Evolutionary conservation across 140 eudicot species (phyloP).

Genomic region (Anethum foeniculum): DNA sequence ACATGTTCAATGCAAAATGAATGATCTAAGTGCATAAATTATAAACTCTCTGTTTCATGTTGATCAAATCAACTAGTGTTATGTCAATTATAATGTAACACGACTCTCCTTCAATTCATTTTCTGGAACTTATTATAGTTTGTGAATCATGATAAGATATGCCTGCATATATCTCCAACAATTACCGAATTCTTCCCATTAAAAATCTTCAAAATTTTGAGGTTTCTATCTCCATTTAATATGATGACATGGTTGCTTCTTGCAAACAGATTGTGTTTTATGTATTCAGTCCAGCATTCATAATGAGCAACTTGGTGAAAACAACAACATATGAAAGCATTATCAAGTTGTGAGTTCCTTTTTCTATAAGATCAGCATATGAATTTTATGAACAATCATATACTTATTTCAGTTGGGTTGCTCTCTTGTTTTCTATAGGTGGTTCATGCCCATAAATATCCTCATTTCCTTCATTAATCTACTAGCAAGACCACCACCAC

Average conservation of each 20-base stretch:
- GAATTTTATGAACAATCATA: not conserved
- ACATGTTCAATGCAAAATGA: not conserved
- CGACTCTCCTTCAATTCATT: no score
- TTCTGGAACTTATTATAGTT: no score
- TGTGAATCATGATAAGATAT: no score
- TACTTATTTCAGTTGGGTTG: not conserved
- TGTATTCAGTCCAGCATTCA: conserved; percentile 82
- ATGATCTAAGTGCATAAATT: no score
- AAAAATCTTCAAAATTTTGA: no score
- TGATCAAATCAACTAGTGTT: no score
- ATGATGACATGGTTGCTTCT: not conserved
- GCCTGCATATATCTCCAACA: no score
- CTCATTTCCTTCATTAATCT: conserved; percentile 32
- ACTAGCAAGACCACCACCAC: conserved; percentile 31
- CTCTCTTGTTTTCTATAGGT: conserved; percentile 23
- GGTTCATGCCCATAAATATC: conserved; percentile 56
- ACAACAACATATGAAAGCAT: conserved; percentile 68
- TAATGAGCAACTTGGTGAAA: conserved; percentile 53
- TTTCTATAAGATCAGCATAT: not conserved
- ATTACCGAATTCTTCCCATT: no score
- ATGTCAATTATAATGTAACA: no score
- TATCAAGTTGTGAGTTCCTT: conserved; percentile 39
- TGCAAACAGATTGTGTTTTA: conserved; percentile 71
- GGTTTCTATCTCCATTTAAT: not conserved
- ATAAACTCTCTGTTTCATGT: no score